A percentile compares a stretch with the other conserved stretches of the same genome.
Conservation (phyloP, 2,329 filamentous ascomycete genomes). For the Botryotinia globosa region DNA sequence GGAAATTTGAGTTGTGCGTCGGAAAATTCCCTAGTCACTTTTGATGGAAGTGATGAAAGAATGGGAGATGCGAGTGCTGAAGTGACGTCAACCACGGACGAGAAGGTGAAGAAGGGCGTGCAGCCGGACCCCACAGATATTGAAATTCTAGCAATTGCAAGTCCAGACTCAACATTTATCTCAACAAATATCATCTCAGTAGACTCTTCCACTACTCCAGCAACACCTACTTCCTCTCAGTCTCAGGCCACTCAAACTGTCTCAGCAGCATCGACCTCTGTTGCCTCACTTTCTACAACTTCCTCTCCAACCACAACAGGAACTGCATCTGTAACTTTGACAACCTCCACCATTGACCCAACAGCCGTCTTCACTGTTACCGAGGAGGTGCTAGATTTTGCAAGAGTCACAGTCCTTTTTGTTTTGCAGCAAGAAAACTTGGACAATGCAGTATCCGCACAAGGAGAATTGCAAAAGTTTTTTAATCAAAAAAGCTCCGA, state of each 20-base stretch:
- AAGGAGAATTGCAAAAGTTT: conserved; percentile 53
- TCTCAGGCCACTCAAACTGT: neutral
- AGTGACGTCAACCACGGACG: conserved; percentile 19
- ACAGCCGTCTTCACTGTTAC: conserved; percentile 47
- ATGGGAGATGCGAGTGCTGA: conserved; percentile 24
- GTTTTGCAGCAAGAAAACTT: conserved; percentile 56
- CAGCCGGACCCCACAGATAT: neutral
- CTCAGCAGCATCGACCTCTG: conserved; percentile 7
- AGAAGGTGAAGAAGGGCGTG: neutral
- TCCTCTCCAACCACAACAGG: conserved; percentile 22
- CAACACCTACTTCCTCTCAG: conserved; percentile 1
- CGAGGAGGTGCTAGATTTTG: conserved; percentile 60
- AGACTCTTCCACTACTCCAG: neutral
- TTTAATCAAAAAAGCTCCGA: conserved; percentile 42
- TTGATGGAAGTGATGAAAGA: conserved; percentile 53
- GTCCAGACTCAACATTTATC: conserved; percentile 22
- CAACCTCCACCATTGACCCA: conserved; percentile 21
- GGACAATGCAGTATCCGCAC: conserved; percentile 51
- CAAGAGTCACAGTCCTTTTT: conserved; percentile 59
- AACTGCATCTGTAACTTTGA: conserved; percentile 21
- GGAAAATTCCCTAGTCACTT: conserved; percentile 85
- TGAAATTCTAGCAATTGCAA: neutral
- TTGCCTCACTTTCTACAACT: conserved; percentile 18
- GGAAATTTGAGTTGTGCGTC: conserved; percentile 75
- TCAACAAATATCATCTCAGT: conserved; percentile 16